Base-by-base conservation (phyloP, 164 flowering plant species). In the Nelumbo lutea region DNA sequence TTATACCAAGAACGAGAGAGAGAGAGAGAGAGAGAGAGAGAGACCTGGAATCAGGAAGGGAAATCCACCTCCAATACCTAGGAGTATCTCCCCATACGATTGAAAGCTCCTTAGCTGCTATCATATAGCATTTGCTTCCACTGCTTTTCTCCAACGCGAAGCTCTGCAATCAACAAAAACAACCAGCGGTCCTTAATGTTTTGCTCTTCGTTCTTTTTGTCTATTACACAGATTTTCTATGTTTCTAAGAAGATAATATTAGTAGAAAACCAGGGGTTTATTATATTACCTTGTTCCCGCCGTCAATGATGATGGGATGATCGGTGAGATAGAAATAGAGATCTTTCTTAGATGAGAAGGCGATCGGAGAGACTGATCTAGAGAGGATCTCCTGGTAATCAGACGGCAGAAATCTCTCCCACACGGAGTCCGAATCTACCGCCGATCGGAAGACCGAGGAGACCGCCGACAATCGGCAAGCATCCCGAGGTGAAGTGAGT, bases 81-180 rank as follows among this genome's bases (percentile, higher is more conserved):
- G 78, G 77, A 5, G 72, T 64, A 60, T 80, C 80, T 1, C 76
- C 77, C 88, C 83, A 83, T 52, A 57, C 61, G 41, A 85, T 85
- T 2, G 39, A 3, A 13, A 81, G 78, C 9, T 66, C 80, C 53
- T 83, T 81, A 57, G 86, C 76, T 38, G 71, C 53, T 7, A 85
- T 60, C 81, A 81, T 78, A 59, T 15, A 83, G 50, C 84, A 78
- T 75, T 76, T 79, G 65, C 76, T 78, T 8, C 88, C 86, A 58
- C 75, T 78, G 52, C 9, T 1, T 77, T 68, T 83, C 10, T 79
- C 78, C 42, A 85, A 38, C 9, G 72, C 67, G 47, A 85, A 85
- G 66, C 79, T 77, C 88, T 84, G 80, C 58, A 42, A 50, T 43
- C 43, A 40, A 9, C 9, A 48, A 59, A 11, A 59, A 38, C 15